Evolutionary conservation across 2,329 filamentous ascomycete species (phyloP).

Genomic region (Lecanicillium sp.): DNA sequence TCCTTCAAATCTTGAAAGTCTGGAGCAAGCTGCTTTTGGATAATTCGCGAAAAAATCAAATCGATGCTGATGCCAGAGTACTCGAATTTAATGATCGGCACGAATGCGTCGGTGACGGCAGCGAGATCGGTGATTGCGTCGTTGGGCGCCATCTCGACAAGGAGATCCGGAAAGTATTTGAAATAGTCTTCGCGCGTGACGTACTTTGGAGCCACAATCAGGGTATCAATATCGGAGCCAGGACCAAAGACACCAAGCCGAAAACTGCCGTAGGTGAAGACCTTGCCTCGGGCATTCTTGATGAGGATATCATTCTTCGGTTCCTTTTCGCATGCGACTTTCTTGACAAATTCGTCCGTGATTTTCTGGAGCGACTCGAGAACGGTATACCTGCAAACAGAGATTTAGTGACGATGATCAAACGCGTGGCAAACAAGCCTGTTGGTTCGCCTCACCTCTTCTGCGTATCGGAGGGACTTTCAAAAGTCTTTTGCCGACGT

Average conservation of each 20-base stretch:
- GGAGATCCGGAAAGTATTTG: slow-evolving; percentile 72
- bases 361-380: slow-evolving; percentile 72
- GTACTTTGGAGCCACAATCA: slow-evolving; percentile 86
- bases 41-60: slow-evolving; percentile 77
- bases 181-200: slow-evolving; percentile 90
- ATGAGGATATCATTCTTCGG: slow-evolving; percentile 68
- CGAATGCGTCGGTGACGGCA: slow-evolving; percentile 81
- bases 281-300: slow-evolving; percentile 80
- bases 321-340: slow-evolving; percentile 68
- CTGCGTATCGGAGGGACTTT: slow-evolving; percentile 73
- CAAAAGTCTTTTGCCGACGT: slow-evolving; percentile 86
- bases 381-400: slow-evolving; percentile 54
- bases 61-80: slow-evolving; percentile 90
- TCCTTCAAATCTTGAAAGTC: slow-evolving; percentile 69
- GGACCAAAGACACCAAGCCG: slow-evolving; percentile 90
- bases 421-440: background rate
- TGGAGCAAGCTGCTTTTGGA: slow-evolving; percentile 61
- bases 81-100: slow-evolving; percentile 96
- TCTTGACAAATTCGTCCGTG: slow-evolving; percentile 78
- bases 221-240: slow-evolving; percentile 95
- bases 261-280: slow-evolving; percentile 96
- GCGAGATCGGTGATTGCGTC: slow-evolving; percentile 81
- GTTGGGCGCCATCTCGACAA: slow-evolving; percentile 67
- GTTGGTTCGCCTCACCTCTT: slow-evolving; percentile 54
- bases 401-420: background rate